Base-by-base conservation (phyloP, 805 yeast species). In the Torulaspora gathmanii region DNA sequence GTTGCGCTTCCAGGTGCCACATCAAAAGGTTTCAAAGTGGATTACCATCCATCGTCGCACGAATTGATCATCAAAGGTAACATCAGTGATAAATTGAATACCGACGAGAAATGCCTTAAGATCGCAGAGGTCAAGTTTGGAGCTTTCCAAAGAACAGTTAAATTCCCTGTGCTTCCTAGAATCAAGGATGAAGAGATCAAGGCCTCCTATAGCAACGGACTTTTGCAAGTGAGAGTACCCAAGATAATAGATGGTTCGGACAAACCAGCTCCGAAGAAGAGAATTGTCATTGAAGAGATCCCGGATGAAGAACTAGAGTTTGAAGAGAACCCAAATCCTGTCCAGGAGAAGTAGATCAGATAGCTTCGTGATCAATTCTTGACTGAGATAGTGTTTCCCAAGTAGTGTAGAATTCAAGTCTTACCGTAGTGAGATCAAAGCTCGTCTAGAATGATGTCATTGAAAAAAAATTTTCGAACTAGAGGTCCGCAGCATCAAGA, bases 1-100 rank as follows among this genome's bases (percentile, higher is more conserved):
- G 58, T 79, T 10, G 74, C 82, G 3, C 58, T 80, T 20, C 79
- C 85, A n/a, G 85, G 85, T 38, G 80, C 81, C 2, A 67, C 70
- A 26, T 72, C 77, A 17, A 70, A 72, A 33, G 70, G 75, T 13
- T 72, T 80, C 50, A 75, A 73, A 40, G 71, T 80, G 33, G 81
- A 80, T 54, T 79, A 70, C 61, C 84, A 80, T 54, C 80, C 83
- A 29, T 68, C 80, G 1, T 70, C 76, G 10, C 73, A 74, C 52
- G 82, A 78, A 49, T 53, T 80, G 47, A 67, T 75, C 13, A 64
- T 80, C 29, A 75, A 73, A 47, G 85, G 84, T 27, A 69, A 67
- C 5, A 63, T 68, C n/a, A 67, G 65, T 19, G 70, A 71, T 44
- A 65, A 62, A 39, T 61, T 66, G 19, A 67, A 69, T 4, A 60